Evolutionary conservation across 441 rosid species (phyloP).

Genomic region (Euphorbia neoarborescens): DNA sequence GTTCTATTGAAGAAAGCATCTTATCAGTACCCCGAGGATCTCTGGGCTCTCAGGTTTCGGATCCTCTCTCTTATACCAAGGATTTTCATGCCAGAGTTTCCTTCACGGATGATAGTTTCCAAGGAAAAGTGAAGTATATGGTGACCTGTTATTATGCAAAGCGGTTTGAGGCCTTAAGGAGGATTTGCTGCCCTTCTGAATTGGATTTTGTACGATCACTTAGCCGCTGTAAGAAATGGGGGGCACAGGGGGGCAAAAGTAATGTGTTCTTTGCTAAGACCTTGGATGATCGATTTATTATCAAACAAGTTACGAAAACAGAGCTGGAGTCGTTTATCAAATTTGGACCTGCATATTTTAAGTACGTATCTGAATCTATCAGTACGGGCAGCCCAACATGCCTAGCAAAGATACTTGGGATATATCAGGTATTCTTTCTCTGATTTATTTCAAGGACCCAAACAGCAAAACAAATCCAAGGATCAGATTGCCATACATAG

Average conservation of each 20-base stretch:
- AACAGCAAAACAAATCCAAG: not conserved
- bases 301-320: conserved; percentile 93
- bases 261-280: conserved; percentile 96
- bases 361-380: conserved; percentile 67
- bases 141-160: conserved; percentile 82
- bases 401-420: conserved; percentile 91
- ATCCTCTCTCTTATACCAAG: conserved; percentile 52
- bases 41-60: conserved; percentile 47
- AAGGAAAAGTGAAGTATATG: conserved; percentile 61
- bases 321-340: conserved; percentile 86
- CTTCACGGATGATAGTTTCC: conserved; percentile 60
- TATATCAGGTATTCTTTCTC: conserved; percentile 64
- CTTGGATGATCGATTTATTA: conserved; percentile 82
- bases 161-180: conserved; percentile 73
- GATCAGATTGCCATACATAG: not conserved
- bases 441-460: conserved; percentile 3
- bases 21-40: conserved; percentile 41
- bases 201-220: conserved; percentile 74
- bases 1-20: conserved; percentile 50
- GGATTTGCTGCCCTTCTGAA: conserved; percentile 71
- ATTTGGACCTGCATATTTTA: conserved; percentile 78
- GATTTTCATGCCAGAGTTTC: conserved; percentile 62
- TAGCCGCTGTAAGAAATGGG: conserved; percentile 95
- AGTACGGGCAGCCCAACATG: conserved; percentile 76
- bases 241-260: conserved; percentile 98